Base-by-base conservation (phyloP, 352 stramenopile genomes). In the Phytophthora rubi region DNA sequence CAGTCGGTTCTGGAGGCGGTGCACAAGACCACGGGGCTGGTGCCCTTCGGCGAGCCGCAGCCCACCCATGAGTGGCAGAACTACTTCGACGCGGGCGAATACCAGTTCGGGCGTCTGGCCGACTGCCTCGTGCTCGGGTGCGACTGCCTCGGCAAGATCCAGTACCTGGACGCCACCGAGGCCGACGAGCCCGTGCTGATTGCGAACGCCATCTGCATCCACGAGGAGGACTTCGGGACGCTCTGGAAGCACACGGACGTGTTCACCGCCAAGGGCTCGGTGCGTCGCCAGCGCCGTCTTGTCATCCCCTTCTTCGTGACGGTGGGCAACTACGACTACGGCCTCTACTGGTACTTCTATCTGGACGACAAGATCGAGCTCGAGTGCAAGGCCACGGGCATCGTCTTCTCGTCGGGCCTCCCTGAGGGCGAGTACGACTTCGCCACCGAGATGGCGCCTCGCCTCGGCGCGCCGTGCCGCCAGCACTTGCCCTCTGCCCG, bases 11-110 rank as follows among this genome's bases (percentile, higher is more conserved):
- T 26, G 23, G 23, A 26, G 23, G 23, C 23, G 23, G 23, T 26
- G 23, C 23, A 26, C 23, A 26, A 26, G 23, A 26, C 23, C 23
- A 26, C 23, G 23, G 23, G 23, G 23, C 23, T 89, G 30, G 87
- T 96, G n/a, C 87, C 87, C 0, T 96, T 95, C 60, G 87, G 76
- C 0, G 86, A 94, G 68, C 85, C 86, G 2, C 68, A 81, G 55
- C 73, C 82, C 8, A 89, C 86, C 0, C 85, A 85, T 68, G 75
- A 82, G 45, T 83, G 86, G 59, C 92, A 95, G 55, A 93, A 90
- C 79, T 90, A 89, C 59, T 95, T 96, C 60, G 88, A 96, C 65
- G 88, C 90, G 3, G 84, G 85, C 42, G 85, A 95, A 59, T 93
- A 90, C 65, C 82, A 87, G 47, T 79, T 91, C 26, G 85, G 87